These are phyloP conservation scores for Schwanniomyces yamadae DNA, from an alignment of 805 yeast genomes.

Conservation along the genomic window DNA sequence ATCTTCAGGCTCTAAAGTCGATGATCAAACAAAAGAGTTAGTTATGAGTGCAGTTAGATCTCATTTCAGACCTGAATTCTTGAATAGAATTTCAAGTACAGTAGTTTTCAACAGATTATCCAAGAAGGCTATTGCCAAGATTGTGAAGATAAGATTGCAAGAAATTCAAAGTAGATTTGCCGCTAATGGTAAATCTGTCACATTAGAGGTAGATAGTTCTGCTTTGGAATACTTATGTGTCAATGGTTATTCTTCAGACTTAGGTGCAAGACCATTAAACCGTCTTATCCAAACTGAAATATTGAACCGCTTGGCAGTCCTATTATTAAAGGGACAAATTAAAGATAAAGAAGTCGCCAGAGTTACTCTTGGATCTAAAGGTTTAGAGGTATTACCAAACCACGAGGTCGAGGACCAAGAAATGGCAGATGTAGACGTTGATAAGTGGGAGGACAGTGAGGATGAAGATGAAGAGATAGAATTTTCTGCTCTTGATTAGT, in stretches of 20 bases:
- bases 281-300: conserved; percentile 87
- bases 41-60: conserved; percentile 82
- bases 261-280: conserved; percentile 96
- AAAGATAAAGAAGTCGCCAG: conserved; percentile 83
- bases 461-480: conserved; percentile 55
- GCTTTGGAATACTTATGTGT: conserved; percentile 82
- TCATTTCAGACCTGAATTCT: conserved; percentile 96
- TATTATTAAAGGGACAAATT: conserved; percentile 82
- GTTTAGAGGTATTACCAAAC: conserved; percentile 81
- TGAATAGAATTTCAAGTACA: conserved; percentile 92
- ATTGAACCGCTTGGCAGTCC: conserved; percentile 84
- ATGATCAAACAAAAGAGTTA: conserved; percentile 63
- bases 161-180: conserved; percentile 88
- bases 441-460: conserved; percentile 57
- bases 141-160: conserved; percentile 77
- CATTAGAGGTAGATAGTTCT: conserved; percentile 66
- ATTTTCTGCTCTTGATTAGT: conserved; percentile 6
- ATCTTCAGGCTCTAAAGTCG: conserved; percentile 61
- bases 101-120: conserved; percentile 92
- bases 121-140: conserved; percentile 86
- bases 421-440: conserved; percentile 55
- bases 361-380: conserved; percentile 57
- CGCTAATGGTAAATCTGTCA: conserved; percentile 75
- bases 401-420: conserved; percentile 61
- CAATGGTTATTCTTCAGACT: conserved; percentile 86